Evolutionary conservation across 2,329 filamentous ascomycete species (phyloP).

Genomic region (Septoria linicola): DNA sequence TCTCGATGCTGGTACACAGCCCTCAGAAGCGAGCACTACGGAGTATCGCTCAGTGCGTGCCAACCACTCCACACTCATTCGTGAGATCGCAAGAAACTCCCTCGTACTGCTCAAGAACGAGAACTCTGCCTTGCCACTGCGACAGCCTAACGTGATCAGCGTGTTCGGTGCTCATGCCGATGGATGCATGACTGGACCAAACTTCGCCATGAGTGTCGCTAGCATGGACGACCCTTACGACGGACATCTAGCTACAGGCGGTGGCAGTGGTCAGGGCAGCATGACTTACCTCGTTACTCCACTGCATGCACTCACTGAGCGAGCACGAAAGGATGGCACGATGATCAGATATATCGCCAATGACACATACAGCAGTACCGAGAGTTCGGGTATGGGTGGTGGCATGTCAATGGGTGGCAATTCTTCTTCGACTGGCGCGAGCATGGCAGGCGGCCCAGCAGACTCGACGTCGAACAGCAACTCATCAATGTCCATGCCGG

Average conservation of each 20-base stretch:
- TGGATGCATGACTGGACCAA: constrained; percentile 14
- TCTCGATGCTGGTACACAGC: constrained; percentile 21
- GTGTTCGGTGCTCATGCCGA: constrained; percentile 38
- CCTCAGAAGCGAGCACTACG: constrained; percentile 9
- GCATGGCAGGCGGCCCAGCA: not conserved
- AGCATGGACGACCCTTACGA: constrained; percentile 20
- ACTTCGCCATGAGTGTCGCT: constrained; percentile 19
- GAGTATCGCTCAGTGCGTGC: constrained; percentile 21
- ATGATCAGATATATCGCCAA: constrained; percentile 42
- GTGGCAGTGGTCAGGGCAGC: constrained; percentile 21
- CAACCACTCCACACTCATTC: constrained; percentile 20
- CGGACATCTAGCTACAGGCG: constrained; percentile 22
- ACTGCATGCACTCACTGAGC: constrained; percentile 13
- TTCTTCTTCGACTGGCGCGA: constrained; percentile 4
- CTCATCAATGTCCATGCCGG: constrained; percentile 10
- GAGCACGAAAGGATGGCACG: constrained; percentile 19
- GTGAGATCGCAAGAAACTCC: constrained; percentile 13
- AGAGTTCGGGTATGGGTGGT: constrained; percentile 6
- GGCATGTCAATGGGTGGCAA: constrained; percentile 17
- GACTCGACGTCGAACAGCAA: constrained; percentile 12
- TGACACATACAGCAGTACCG: constrained; percentile 31
- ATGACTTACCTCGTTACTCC: constrained; percentile 18
- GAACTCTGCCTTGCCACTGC: constrained; percentile 53
- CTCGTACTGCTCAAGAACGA: constrained; percentile 62
- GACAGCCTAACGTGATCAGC: constrained; percentile 43